Evolutionary conservation across 371 early-diverging fungal genomes (phyloP), one percentile per base, ranked within the genome.

Genomic region (Mortierella polycephala): DNA sequence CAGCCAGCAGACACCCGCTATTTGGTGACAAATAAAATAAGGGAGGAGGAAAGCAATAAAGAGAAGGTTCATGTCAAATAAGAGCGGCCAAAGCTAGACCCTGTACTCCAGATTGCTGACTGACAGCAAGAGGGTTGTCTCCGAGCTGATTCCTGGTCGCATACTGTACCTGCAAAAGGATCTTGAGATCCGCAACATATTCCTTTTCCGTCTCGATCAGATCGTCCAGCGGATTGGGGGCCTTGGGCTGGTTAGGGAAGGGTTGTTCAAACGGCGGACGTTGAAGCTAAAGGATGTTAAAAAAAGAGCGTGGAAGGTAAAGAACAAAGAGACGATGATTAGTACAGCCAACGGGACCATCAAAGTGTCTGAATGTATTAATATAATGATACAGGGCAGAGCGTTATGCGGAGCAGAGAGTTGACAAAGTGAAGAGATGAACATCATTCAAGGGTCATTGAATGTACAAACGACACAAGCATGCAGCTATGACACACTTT

Each of bases 1-100:
- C 80, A 79, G 53, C 80, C 73, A 37, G 80, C 80, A 1, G 80
- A 79, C 11, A 79, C 80, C 30, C 80, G 80, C 80, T 79, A 46
- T 42, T 50, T 49, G 21, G 37, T 21, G 49, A 18, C 39, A 60
- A 51, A 56, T n/a, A 59, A 16, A 44, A 45, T 16, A 44, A 30
- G 30, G 4, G 30, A 4, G 30, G 30, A 4, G 30, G 47, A 37
- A 30, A 57, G 7, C 14, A 53, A 18, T 16, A 44, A 50, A 21
- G n/a, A 44, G 37, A 57, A 46, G 14, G 21, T 21, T 39, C 16
- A 40, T 51, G 40, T 9, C 39, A 13, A 57, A 30, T 30, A 30
- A 2, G 30, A 30, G 30, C 30, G 30, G 30, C 30, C 4, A 30
- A 30, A 1, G 4, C 4, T 30, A 30, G 4, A 30, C 30, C 30